Base-by-base conservation (phyloP, 306 rosid species). In the Ceratonia siliqua region DNA sequence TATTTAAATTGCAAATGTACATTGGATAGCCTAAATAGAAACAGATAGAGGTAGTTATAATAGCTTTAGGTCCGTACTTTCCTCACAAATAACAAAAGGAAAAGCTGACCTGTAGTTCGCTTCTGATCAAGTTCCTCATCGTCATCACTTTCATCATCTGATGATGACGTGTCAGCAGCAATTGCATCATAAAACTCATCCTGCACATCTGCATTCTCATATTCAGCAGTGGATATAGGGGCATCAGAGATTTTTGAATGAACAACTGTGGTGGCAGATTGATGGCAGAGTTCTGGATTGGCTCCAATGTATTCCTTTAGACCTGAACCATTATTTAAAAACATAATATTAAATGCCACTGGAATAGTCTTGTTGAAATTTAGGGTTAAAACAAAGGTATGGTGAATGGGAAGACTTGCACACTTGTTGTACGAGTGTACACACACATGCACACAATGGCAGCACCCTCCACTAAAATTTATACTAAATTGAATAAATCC, bases 111-210 rank as follows among this genome's bases (percentile, higher is more conserved):
- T 73, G 56, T 3, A 54, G 78, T 48, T 80, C 48, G 70, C 88
- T 84, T 78, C 4, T 81, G 27, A 59, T 70, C 77, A 48, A 3
- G 59, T 8, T 65, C 53, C 35, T 54, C 73, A 25, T 76, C 62
- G 1, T 43, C 79, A 20, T 74, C 78, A 61, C 70, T 76, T 27
- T 68, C 85, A 1, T 82, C 87, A 54, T 76, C 91, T 20, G 77
- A 66, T 38, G 94, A 67, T 73, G 97, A 86, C 2, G 98, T 78
- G 73, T 84, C 87, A 2, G 78, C 87, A 68, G 91, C 85, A 36
- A 91, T 89, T 61, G 98, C 98, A 75, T 94, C 98, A 73, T 88
- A 94, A 78, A 94, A 94, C 77, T 94, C 96, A 65, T 94, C 98
- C 43, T 83, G 89, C 49, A 89, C 75, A 15, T 85, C 90, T 45